Conservation (phyloP, 192 early-diverging fungal species). For the Coemansia sp. region DNA sequence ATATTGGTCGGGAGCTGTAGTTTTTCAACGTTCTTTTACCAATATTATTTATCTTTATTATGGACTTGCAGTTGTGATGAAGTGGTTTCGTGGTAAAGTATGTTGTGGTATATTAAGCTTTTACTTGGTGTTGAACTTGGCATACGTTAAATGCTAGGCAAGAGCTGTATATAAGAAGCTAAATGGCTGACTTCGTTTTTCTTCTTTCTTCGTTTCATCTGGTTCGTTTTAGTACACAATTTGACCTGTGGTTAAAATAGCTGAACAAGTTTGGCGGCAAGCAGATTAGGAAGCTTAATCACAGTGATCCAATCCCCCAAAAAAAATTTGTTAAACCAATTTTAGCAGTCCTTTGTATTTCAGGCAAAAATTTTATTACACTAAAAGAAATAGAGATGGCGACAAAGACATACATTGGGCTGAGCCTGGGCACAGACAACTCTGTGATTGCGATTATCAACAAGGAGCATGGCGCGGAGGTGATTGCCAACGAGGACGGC, state of each 20-base stretch:
- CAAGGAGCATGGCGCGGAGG: conserved; percentile 71
- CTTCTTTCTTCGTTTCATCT: neutral
- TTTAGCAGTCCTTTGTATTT: conserved; percentile 2
- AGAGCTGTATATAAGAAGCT: neutral
- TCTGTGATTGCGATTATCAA: conserved; percentile 81
- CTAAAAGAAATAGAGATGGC: neutral
- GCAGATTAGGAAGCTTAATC: too few species aligned
- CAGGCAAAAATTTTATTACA: conserved; percentile 1
- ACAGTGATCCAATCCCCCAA: too few species aligned
- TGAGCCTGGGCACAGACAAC: conserved; percentile 83
- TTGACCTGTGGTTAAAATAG: too few species aligned
- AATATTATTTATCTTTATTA: neutral
- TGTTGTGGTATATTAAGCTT: neutral
- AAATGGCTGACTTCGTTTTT: neutral
- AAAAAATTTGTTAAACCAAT: neutral
- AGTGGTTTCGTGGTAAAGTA: neutral
- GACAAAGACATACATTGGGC: conserved; percentile 64
- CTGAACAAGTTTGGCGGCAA: too few species aligned
- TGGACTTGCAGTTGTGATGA: too few species aligned
- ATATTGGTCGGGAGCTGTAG: too few species aligned
- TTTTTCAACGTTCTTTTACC: neutral
- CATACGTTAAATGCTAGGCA: too few species aligned
- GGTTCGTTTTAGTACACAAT: too few species aligned
- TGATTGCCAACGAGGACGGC: conserved; percentile 98
- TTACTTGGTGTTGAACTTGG: neutral